These are phyloP conservation scores for Dujonia santamariae DNA, from an alignment of 1,139 yeast species.

Conservation along the genomic window DNA sequence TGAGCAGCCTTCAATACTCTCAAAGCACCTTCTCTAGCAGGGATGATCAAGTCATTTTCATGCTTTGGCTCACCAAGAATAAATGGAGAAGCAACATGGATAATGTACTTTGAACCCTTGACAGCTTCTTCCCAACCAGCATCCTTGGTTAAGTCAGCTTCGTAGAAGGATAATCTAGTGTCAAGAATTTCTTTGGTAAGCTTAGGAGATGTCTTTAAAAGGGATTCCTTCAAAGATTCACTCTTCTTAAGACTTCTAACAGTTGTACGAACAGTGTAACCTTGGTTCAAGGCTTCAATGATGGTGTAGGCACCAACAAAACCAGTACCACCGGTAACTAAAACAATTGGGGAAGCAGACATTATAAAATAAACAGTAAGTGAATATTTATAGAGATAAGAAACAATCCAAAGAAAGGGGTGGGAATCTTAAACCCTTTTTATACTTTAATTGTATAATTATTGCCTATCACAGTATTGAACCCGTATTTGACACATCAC, in stretches of 20 bases:
- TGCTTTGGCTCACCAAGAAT: conserved; percentile 8
- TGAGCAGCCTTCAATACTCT: conserved; percentile 29
- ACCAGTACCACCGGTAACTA: conserved; percentile 14
- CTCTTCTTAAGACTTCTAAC: conserved; percentile 8
- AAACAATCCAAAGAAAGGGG: too few species aligned
- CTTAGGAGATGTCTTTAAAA: conserved; percentile 2
- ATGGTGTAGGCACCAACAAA: conserved; percentile 11
- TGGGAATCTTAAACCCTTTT: too few species aligned
- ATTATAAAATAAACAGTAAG: too few species aligned
- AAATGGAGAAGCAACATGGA: conserved; percentile 16
- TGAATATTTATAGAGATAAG: too few species aligned
- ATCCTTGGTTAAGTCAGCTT: conserved; percentile 14
- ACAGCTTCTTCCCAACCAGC: conserved; percentile 16
- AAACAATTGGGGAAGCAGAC: too few species aligned
- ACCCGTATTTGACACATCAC: too few species aligned
- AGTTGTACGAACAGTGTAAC: conserved; percentile 11
- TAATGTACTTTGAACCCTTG: conserved; percentile 13
- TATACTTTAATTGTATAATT: too few species aligned
- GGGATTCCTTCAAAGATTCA: conserved; percentile 5
- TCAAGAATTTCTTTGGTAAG: conserved; percentile 4
- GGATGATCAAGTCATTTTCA: conserved; percentile 23
- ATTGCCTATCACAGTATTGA: too few species aligned
- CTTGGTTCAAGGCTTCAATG: conserved; percentile 8
- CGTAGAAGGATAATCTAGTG: conserved; percentile 6
- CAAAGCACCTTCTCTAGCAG: conserved; percentile 34